These are phyloP conservation scores for Mycena pura DNA, from an alignment of 768 basidiomycete genomes.

Conservation along the genomic window DNA sequence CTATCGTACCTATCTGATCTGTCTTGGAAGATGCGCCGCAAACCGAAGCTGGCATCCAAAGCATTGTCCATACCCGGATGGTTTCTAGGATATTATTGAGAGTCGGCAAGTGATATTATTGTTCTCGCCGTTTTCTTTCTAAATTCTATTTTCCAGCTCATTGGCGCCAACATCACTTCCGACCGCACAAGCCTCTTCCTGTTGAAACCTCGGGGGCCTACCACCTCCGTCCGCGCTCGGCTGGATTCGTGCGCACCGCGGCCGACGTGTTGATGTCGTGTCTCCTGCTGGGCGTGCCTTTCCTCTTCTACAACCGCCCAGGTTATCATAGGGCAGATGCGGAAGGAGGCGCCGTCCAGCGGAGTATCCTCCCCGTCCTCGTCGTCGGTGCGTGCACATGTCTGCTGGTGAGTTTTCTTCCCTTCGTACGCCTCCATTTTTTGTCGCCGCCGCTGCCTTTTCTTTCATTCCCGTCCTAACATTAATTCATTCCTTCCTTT, in stretches of 20 bases:
- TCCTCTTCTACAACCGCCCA: constrained; percentile 68
- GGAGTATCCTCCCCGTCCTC: constrained; percentile 59
- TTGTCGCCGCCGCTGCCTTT: constrained; percentile 33
- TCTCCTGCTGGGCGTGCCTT: constrained; percentile 81
- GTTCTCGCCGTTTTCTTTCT: not conserved
- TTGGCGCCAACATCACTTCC: constrained; percentile 76
- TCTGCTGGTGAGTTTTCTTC: constrained; percentile 57
- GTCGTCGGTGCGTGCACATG: constrained; percentile 70
- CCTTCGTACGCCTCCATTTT: constrained; percentile 11
- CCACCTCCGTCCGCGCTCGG: constrained; percentile 35
- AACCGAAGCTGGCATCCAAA: constrained; percentile 50
- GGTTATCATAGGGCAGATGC: constrained; percentile 60
- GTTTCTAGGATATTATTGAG: constrained; percentile 73
- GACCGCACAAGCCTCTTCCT: constrained; percentile 71
- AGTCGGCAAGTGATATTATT: constrained; percentile 55
- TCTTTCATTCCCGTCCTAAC: no score
- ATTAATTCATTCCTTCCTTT: no score
- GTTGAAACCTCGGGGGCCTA: constrained; percentile 47
- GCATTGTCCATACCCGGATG: constrained; percentile 63
- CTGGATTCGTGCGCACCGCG: constrained; percentile 52
- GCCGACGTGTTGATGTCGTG: constrained; percentile 66
- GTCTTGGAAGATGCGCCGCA: constrained; percentile 9
- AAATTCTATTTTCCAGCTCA: constrained; percentile 47
- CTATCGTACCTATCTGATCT: not conserved
- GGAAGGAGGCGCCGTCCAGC: constrained; percentile 57